Percentiles rank a stretch among this genome's conserved stretches.
Evolutionary conservation across 140 eudicot genomes (phyloP).

Genomic region (Anethum foeniculum): DNA sequence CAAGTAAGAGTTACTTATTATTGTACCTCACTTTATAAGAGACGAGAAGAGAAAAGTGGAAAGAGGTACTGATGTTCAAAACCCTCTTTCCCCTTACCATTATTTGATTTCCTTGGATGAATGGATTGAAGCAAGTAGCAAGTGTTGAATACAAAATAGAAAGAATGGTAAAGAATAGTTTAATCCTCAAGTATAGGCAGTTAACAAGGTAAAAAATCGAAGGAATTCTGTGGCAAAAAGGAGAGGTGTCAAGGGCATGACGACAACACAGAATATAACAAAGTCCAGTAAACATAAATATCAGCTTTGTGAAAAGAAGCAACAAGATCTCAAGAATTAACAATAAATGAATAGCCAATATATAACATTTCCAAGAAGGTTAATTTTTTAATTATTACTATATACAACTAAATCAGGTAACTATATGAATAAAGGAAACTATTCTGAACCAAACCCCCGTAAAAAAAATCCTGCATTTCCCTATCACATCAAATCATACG

Average conservation of each 20-base stretch:
- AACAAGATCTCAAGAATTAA: neutral
- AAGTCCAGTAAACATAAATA: neutral
- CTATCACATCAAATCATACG: neutral
- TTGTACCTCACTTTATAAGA: neutral
- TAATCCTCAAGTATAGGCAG: neutral
- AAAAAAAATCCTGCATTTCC: neutral
- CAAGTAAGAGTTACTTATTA: neutral
- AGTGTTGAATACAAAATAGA: neutral
- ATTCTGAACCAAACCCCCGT: neutral
- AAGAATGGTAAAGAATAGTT: neutral
- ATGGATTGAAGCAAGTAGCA: neutral
- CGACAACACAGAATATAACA: neutral
- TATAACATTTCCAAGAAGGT: neutral
- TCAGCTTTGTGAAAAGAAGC: neutral
- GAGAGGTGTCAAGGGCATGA: neutral
- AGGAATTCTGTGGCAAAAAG: neutral
- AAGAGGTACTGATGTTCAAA: neutral
- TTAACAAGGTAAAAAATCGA: neutral
- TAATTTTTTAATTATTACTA: neutral
- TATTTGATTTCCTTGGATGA: neutral
- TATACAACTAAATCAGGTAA: neutral
- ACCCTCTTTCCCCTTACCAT: neutral
- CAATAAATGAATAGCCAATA: neutral
- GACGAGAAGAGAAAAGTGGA: neutral
- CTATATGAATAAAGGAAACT: neutral